Evolutionary conservation across 345 rosid species (phyloP).

Genomic region (Linum usitatissimum): DNA sequence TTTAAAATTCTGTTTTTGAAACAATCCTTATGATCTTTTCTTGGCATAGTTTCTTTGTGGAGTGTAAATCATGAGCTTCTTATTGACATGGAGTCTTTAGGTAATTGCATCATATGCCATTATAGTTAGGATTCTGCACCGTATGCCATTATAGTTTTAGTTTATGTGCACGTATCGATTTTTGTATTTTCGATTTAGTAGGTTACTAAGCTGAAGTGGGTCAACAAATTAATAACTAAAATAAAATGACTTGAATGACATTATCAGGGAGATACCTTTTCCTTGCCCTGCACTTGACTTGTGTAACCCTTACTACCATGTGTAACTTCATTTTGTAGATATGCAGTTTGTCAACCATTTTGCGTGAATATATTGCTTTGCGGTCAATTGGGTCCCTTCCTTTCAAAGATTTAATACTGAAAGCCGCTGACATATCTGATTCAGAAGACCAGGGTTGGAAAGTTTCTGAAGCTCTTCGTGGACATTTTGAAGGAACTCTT

Average conservation of each 20-base stretch:
- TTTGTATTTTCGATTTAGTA: too few relatives aligned
- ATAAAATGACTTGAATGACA: not conserved
- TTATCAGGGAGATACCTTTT: not conserved
- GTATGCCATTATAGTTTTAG: too few relatives aligned
- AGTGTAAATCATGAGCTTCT: too few relatives aligned
- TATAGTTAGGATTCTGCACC: too few relatives aligned
- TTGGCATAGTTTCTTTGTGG: too few relatives aligned
- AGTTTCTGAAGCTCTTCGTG: slow-evolving; percentile 58
- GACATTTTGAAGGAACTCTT: slow-evolving; percentile 47
- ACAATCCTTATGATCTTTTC: too few relatives aligned
- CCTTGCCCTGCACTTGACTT: not conserved
- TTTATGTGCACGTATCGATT: too few relatives aligned
- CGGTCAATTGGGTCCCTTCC: slow-evolving; percentile 71
- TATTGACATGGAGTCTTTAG: too few relatives aligned
- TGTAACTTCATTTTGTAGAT: slow-evolving; percentile 35
- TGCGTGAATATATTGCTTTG: slow-evolving; percentile 78
- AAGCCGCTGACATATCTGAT: slow-evolving; percentile 40
- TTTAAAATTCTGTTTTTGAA: too few relatives aligned
- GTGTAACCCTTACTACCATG: not conserved
- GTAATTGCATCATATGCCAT: too few relatives aligned
- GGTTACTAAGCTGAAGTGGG: too few relatives aligned
- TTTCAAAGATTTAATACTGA: slow-evolving; percentile 77
- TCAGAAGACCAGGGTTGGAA: slow-evolving; percentile 64
- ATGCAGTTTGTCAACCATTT: slow-evolving; percentile 84
- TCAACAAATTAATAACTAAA: too few relatives aligned